These are phyloP conservation scores for Scenedesmus sp. DNA, from an alignment of 163 green algal species.

Conservation along the genomic window DNA sequence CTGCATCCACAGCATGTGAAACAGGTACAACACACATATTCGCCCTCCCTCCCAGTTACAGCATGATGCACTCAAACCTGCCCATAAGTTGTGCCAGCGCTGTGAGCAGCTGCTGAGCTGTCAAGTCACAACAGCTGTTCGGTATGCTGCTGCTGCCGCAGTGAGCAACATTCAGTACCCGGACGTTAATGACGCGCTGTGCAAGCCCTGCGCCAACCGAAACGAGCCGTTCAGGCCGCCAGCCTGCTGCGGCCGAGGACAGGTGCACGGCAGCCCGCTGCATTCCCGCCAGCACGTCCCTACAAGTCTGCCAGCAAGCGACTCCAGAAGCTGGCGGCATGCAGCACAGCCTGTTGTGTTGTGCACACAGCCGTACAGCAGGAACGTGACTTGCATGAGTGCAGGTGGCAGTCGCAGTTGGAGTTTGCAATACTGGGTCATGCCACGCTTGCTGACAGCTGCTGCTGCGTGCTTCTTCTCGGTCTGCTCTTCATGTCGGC, in stretches of 20 bases:
- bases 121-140: background rate
- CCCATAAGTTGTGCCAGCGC: too few relatives aligned
- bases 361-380: too few relatives aligned
- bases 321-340: too few relatives aligned
- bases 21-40: too few relatives aligned
- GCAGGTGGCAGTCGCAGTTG: too few relatives aligned
- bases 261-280: background rate
- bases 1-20: too few relatives aligned
- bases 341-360: too few relatives aligned
- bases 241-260: slow-evolving; percentile 20
- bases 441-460: background rate
- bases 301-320: background rate
- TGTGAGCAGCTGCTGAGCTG: background rate
- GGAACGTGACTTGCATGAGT: too few relatives aligned
- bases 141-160: background rate
- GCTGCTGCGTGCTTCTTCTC: background rate
- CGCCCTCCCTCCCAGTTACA: too few relatives aligned
- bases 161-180: background rate
- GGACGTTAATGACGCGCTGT: background rate
- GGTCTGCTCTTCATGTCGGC: background rate
- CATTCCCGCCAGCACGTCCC: too few relatives aligned
- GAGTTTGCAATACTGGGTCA: too few relatives aligned
- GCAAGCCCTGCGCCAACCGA: slow-evolving; percentile 4
- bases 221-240: slow-evolving; percentile 8
- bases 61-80: too few relatives aligned